A percentile compares a stretch with the other conserved stretches of the same genome.
Evolutionary conservation across 345 rosid genomes (phyloP).

Genomic region (Camelina hispida): DNA sequence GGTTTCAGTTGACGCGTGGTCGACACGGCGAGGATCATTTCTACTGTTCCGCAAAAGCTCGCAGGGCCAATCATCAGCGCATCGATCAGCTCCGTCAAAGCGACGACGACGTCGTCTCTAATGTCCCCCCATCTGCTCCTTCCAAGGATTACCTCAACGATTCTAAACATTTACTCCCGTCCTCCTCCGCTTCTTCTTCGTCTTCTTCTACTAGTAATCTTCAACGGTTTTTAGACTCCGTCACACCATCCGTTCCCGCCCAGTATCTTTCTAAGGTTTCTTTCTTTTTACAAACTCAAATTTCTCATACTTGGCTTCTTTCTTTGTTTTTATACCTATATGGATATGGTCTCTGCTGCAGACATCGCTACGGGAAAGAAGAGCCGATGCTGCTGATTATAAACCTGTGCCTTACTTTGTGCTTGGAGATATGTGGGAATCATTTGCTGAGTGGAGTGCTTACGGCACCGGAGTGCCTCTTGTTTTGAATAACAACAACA

Average conservation of each 20-base stretch:
- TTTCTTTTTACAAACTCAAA: not conserved
- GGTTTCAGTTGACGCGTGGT: conserved; percentile 53
- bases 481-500: conserved; percentile 36
- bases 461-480: conserved; percentile 76
- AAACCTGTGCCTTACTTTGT: conserved; percentile 54
- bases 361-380: conserved; percentile 52
- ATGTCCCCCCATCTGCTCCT: conserved; percentile 38
- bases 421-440: conserved; percentile 76
- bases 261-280: conserved; percentile 57
- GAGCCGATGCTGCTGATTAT: conserved; percentile 40
- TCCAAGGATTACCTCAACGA: conserved; percentile 24
- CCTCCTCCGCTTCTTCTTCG: too few species aligned
- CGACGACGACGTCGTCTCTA: conserved; percentile 35
- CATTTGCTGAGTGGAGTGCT: conserved; percentile 75
- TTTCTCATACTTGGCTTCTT: not conserved
- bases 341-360: conserved; percentile 29
- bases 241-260: conserved; percentile 55
- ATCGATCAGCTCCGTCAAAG: conserved; percentile 50
- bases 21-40: conserved; percentile 59
- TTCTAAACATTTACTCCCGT: too few species aligned
- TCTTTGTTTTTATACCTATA: too few species aligned
- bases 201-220: conserved; percentile 40
- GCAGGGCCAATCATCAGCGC: conserved; percentile 48
- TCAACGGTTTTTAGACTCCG: conserved; percentile 56
- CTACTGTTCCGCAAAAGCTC: conserved; percentile 46